Evolutionary conservation across 176 grass and related monocot species (phyloP).

Genomic region (Triticum monococcum): DNA sequence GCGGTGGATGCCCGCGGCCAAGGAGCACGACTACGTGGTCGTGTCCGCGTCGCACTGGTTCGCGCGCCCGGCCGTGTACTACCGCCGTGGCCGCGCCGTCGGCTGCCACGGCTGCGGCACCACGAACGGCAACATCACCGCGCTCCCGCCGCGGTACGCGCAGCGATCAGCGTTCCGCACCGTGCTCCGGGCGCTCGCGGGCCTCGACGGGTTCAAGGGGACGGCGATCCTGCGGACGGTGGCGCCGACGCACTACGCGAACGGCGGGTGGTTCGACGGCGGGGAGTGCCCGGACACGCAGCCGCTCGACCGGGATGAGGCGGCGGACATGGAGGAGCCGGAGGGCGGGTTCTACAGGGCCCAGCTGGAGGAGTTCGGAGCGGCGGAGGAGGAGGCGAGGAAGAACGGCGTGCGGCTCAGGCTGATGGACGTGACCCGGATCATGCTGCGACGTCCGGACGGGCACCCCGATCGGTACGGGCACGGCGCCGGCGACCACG

Average conservation of each 20-base stretch:
- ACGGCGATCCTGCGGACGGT: slow-evolving; percentile 51
- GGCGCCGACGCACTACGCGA: slow-evolving; percentile 53
- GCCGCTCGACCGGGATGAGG: slow-evolving; percentile 28
- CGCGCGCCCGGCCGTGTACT: slow-evolving; percentile 64
- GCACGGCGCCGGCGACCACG: slow-evolving; percentile 38
- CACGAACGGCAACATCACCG: slow-evolving; percentile 33
- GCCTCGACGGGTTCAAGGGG: slow-evolving; percentile 34
- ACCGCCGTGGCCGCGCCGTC: slow-evolving; percentile 29
- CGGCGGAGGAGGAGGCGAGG: neutral
- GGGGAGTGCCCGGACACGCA: slow-evolving; percentile 33
- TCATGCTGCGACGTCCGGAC: slow-evolving; percentile 63
- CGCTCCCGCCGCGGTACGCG: slow-evolving; percentile 39
- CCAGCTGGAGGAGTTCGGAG: slow-evolving; percentile 34
- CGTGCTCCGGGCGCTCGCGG: slow-evolving; percentile 35
- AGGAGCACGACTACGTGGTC: slow-evolving; percentile 47
- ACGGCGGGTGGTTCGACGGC: slow-evolving; percentile 58
- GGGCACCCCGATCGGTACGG: slow-evolving; percentile 74
- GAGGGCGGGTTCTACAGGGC: slow-evolving; percentile 35
- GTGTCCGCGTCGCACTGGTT: slow-evolving; percentile 85
- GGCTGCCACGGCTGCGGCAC: slow-evolving; percentile 51
- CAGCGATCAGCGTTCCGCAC: slow-evolving; percentile 58
- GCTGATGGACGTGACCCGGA: slow-evolving; percentile 58
- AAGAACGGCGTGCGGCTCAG: slow-evolving; percentile 31
- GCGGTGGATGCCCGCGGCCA: slow-evolving; percentile 46
- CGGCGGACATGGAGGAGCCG: slow-evolving; percentile 44